Evolutionary conservation across 1,139 yeast genomes (phyloP).

Genomic region (Scheffersomyces cryptocercus): DNA sequence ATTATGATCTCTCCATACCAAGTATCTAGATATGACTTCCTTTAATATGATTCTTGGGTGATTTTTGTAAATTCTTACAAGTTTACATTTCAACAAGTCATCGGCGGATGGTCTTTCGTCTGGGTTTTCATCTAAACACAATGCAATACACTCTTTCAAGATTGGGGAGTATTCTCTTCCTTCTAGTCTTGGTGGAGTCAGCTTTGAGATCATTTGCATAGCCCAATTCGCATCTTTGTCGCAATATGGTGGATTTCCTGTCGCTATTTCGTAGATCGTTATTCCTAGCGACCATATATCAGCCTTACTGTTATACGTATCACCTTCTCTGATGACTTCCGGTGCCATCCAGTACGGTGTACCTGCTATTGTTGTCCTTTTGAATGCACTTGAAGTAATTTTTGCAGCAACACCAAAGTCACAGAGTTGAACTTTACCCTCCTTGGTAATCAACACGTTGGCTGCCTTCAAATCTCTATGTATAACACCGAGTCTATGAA

Average conservation of each 20-base stretch:
- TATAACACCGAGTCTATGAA: slow-evolving; percentile 87
- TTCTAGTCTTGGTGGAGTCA: slow-evolving; percentile 91
- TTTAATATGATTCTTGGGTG: slow-evolving; percentile 62
- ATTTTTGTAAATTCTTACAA: slow-evolving; percentile 62
- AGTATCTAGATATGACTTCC: slow-evolving; percentile 79
- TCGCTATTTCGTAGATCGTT: slow-evolving; percentile 89
- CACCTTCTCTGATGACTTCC: slow-evolving; percentile 94
- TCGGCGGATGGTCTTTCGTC: slow-evolving; percentile 87
- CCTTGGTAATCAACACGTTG: slow-evolving; percentile 83
- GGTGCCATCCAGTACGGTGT: slow-evolving; percentile 99
- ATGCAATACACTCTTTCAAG: slow-evolving; percentile 85
- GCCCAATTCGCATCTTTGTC: slow-evolving; percentile 96
- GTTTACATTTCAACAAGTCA: slow-evolving; percentile 72
- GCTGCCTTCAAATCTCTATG: slow-evolving; percentile 98
- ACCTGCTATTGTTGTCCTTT: slow-evolving; percentile 90
- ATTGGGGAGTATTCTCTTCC: slow-evolving; percentile 78
- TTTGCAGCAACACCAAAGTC: slow-evolving; percentile 97
- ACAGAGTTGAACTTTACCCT: slow-evolving; percentile 87
- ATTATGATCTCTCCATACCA: slow-evolving; percentile 71
- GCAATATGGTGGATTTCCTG: slow-evolving; percentile 97
- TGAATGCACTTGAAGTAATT: slow-evolving; percentile 72
- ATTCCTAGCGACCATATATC: slow-evolving; percentile 96
- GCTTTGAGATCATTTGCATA: slow-evolving; percentile 88
- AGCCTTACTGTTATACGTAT: slow-evolving; percentile 78
- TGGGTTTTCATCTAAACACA: slow-evolving; percentile 92